A percentile compares a stretch with the other conserved stretches of the same genome.
These are phyloP conservation scores for Myxozyma melibiosi DNA, from an alignment of 805 yeast genomes.

Conservation along the genomic window DNA sequence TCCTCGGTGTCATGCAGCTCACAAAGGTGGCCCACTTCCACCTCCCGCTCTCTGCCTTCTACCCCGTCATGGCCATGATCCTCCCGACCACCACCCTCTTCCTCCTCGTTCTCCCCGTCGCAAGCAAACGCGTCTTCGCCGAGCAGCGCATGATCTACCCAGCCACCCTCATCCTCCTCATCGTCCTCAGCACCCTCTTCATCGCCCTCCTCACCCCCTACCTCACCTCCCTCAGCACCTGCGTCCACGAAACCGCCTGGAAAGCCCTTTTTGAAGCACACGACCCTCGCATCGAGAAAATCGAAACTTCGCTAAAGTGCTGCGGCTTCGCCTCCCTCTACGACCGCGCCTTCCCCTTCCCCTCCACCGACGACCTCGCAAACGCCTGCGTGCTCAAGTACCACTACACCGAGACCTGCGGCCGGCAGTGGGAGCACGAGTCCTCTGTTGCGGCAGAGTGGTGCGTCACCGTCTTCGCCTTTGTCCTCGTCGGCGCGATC, in stretches of 20 bases:
- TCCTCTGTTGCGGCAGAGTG: conserved; percentile 26
- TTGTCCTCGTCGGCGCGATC: conserved; percentile 9
- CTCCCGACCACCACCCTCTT: conserved; percentile 16
- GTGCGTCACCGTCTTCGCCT: conserved; percentile 20
- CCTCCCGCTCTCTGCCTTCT: conserved; percentile 18
- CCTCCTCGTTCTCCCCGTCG: conserved; percentile 20
- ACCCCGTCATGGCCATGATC: conserved; percentile 23
- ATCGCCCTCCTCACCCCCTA: conserved; percentile 26
- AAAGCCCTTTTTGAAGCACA: conserved; percentile 1
- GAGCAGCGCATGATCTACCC: conserved; percentile 20
- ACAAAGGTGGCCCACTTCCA: conserved; percentile 25
- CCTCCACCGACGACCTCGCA: conserved; percentile 4
- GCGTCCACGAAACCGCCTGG: conserved; percentile 27
- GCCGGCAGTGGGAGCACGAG: conserved; percentile 21
- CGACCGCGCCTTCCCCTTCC: conserved; percentile 28
- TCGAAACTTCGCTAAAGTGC: conserved; percentile 24
- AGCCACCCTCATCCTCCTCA: conserved; percentile 10
- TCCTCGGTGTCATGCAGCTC: conserved; percentile 31
- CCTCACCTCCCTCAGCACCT: conserved; percentile 10
- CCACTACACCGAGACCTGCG: conserved; percentile 22
- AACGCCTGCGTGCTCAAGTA: conserved; percentile 22
- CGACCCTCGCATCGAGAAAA: conserved; percentile 12
- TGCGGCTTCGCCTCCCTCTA: conserved; percentile 26
- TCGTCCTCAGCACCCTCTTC: conserved; percentile 16
- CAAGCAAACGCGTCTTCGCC: conserved; percentile 17